Base-by-base conservation (phyloP, 495 filamentous ascomycete species). In the Lasiosphaeria ovina region DNA sequence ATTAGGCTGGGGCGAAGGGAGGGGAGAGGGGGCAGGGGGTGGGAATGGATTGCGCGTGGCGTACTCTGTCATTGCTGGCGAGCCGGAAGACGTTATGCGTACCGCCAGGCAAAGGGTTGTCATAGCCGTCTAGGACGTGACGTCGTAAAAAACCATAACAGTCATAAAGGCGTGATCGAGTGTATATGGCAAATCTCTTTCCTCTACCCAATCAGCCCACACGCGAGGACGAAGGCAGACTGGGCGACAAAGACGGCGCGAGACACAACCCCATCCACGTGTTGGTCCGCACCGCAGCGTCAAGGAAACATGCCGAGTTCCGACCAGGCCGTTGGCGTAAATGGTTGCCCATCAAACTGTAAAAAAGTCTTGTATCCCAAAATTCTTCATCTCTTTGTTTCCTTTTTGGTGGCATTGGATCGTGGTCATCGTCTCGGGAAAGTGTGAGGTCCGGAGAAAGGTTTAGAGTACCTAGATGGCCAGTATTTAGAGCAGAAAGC, bases 91-190 rank as follows among this genome's bases (percentile, higher is more conserved):
- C n/a, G 57, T 61, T 12, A 54, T 44, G 44, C 51, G 50, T 64
- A 48, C 55, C 49, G 64, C 60, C 62, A 51, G 60, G 60, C 51
- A 49, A 57, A 59, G 58, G 62, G 45, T 60, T 69, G 64, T 66
- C 68, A 68, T 71, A 66, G 65, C 66, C 65, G 67, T 74, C 70
- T 74, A 71, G 45, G 70, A 72, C 70, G 64, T 74, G 66, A 73
- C 66, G 60, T 74, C 72, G 68, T 74, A 71, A 73, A 24, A 24
- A 62, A 69, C 68, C 72, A 62, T 74, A 69, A 74, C 67, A 71
- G 64, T 74, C 72, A 53, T 74, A 66, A 71, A 66, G 63, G 57
- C 60, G 42, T 60, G 35, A 57, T 35, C 49, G 24, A 24, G 24
- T 24, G 45, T 51, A 35, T 11, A 16, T 44, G 40, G 38, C 6